Evolutionary conservation across 176 grass and related monocot species (phyloP).

Genomic region (Cenchrus americanus): DNA sequence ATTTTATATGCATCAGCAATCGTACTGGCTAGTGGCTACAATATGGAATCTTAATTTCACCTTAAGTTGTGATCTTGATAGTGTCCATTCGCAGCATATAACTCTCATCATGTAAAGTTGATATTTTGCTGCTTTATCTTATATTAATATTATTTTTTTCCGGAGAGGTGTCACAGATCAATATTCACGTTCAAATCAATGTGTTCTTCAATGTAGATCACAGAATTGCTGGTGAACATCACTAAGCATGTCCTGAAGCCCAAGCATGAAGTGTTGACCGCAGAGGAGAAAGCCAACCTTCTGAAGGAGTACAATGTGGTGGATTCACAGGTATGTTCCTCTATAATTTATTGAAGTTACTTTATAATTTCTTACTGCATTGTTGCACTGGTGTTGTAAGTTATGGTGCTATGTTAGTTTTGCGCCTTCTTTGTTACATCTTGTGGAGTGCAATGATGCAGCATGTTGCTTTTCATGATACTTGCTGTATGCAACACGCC

Average conservation of each 20-base stretch:
- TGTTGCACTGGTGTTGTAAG: background rate
- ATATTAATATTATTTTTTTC: background rate
- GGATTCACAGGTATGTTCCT: slow-evolving; percentile 75
- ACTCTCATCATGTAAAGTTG: slow-evolving; percentile 4
- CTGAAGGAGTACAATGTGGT: slow-evolving; percentile 60
- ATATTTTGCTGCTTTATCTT: slow-evolving; percentile 26
- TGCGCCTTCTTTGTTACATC: slow-evolving; percentile 1
- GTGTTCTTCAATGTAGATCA: slow-evolving; percentile 59
- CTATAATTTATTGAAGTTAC: slow-evolving; percentile 17
- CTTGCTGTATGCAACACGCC: background rate
- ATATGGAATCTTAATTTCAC: slow-evolving; percentile 25
- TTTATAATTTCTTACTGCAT: slow-evolving; percentile 24
- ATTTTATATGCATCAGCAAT: background rate
- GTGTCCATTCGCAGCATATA: background rate
- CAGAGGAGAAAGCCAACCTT: slow-evolving; percentile 74
- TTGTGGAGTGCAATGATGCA: background rate
- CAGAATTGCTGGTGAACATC: slow-evolving; percentile 86
- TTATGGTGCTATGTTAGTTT: background rate
- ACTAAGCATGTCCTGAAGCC: slow-evolving; percentile 87
- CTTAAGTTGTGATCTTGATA: background rate
- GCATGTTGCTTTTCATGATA: slow-evolving; percentile 10
- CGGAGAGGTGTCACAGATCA: background rate
- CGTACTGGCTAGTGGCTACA: background rate
- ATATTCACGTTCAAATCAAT: background rate
- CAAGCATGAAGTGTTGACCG: slow-evolving; percentile 68